phyloP scores from a whole-genome alignment of 108 stramenopile species.

The Bacterosira constricta region DNA sequence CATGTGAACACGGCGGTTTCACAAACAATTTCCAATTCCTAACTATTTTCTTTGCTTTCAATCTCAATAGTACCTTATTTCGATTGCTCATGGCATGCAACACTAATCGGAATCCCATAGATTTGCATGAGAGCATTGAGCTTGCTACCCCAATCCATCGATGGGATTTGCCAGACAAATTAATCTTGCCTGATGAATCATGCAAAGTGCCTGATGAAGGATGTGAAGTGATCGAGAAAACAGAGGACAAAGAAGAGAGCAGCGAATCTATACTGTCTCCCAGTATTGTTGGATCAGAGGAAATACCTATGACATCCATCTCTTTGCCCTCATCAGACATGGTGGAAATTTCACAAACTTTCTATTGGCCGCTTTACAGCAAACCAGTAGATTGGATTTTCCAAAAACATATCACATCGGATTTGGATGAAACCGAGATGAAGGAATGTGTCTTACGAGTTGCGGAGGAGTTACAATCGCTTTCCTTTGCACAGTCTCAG shows the following conservation, averaged over 20 bases:
- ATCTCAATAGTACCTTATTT: conserved; percentile 76
- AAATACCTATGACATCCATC: conserved; percentile 58
- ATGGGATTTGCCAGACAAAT: conserved; percentile 52
- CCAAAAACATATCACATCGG: conserved; percentile 53
- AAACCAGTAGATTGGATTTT: conserved; percentile 89
- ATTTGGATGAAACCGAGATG: conserved; percentile 36
- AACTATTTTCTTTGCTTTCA: no score
- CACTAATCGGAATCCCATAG: conserved; percentile 74
- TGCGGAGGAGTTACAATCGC: conserved; percentile 64
- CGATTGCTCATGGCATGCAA: conserved; percentile 82
- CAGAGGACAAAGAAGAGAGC: not conserved
- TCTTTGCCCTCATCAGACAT: conserved; percentile 85
- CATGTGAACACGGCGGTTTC: no score
- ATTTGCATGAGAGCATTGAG: conserved; percentile 73
- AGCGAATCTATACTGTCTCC: not conserved
- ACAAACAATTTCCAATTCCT: no score
- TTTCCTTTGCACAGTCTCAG: conserved; percentile 68
- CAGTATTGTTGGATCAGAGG: conserved; percentile 10
- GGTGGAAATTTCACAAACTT: conserved; percentile 84
- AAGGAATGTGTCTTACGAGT: conserved; percentile 45
- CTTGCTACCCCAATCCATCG: conserved; percentile 62
- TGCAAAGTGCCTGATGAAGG: conserved; percentile 48
- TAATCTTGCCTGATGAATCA: conserved; percentile 48
- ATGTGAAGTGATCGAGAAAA: conserved; percentile 52
- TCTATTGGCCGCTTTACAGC: conserved; percentile 87